Conservation (phyloP, 2,329 filamentous ascomycete species). For the Neofusicoccum parvum region DNA sequence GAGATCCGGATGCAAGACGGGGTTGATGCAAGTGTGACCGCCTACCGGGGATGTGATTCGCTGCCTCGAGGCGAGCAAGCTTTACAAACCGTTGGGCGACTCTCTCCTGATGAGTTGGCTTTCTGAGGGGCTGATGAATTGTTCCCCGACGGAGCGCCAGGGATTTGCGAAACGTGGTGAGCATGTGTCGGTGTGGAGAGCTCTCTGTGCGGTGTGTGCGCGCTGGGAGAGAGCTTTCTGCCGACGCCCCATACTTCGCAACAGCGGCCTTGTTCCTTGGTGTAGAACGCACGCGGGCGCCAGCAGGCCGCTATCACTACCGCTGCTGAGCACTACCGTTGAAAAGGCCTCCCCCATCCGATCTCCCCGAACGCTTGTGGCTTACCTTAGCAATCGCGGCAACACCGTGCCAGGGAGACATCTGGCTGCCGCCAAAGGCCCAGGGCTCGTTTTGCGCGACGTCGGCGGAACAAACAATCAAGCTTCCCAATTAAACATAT, state of each 20-base stretch:
- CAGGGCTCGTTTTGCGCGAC: neutral
- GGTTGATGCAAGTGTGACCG: neutral
- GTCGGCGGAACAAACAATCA: neutral
- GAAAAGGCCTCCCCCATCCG: neutral
- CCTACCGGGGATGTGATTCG: neutral
- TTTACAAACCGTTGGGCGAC: neutral
- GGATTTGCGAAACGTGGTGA: slow-evolving; percentile 1
- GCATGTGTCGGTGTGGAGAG: slow-evolving; percentile 2
- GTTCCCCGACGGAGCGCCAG: neutral
- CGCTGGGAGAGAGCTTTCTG: neutral
- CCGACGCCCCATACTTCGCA: neutral
- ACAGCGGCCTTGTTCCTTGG: slow-evolving; percentile 2
- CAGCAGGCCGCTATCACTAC: neutral
- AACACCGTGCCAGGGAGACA: neutral
- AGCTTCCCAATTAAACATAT: neutral
- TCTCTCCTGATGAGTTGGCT: slow-evolving; percentile 6
- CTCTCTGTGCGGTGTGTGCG: slow-evolving; percentile 4
- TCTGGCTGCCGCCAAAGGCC: neutral
- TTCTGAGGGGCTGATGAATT: slow-evolving; percentile 4
- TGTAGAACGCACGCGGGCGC: neutral
- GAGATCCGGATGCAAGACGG: slow-evolving; percentile 13
- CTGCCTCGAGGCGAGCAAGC: neutral
- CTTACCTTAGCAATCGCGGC: neutral
- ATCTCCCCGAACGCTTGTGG: slow-evolving; percentile 1
- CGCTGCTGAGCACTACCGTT: neutral